A percentile compares a stretch with the other conserved stretches of the same genome.
These are phyloP conservation scores for Suhomyces emberorum DNA, from an alignment of 805 yeast species.

Conservation along the genomic window DNA sequence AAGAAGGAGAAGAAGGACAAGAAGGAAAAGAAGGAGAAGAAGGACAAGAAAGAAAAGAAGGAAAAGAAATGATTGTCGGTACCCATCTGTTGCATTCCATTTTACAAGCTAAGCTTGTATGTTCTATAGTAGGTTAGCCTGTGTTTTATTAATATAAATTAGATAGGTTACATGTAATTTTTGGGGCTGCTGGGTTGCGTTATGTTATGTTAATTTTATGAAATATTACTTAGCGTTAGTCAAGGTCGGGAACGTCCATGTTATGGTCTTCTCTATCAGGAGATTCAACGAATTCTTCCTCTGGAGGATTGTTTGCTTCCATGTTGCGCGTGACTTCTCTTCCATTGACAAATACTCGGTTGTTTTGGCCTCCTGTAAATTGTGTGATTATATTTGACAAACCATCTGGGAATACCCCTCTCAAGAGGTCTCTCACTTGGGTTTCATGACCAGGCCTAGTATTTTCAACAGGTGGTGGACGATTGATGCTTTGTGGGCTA, in stretches of 20 bases:
- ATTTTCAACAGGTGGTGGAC: neutral
- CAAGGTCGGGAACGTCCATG: constrained; percentile 4
- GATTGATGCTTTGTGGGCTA: no score
- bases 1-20: constrained; percentile 36
- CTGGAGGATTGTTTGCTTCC: neutral
- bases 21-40: constrained; percentile 25
- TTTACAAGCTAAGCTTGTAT: constrained; percentile 1
- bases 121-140: constrained; percentile 8
- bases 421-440: constrained; percentile 6
- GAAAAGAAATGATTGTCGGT: constrained; percentile 22
- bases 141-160: constrained; percentile 8
- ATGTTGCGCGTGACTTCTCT: constrained; percentile 1
- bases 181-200: no score
- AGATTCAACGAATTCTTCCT: neutral
- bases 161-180: neutral
- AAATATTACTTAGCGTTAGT: neutral
- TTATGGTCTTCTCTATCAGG: neutral
- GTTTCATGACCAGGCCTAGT: neutral
- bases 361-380: constrained; percentile 5
- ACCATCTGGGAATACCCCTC: constrained; percentile 13
- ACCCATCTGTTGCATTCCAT: constrained; percentile 5
- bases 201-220: neutral
- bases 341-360: constrained; percentile 7
- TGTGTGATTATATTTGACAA: constrained; percentile 10
- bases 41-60: constrained; percentile 36